Evolutionary conservation across 1,284 basidiomycete genomes (phyloP).

Genomic region (Fomitopsis betulina): DNA sequence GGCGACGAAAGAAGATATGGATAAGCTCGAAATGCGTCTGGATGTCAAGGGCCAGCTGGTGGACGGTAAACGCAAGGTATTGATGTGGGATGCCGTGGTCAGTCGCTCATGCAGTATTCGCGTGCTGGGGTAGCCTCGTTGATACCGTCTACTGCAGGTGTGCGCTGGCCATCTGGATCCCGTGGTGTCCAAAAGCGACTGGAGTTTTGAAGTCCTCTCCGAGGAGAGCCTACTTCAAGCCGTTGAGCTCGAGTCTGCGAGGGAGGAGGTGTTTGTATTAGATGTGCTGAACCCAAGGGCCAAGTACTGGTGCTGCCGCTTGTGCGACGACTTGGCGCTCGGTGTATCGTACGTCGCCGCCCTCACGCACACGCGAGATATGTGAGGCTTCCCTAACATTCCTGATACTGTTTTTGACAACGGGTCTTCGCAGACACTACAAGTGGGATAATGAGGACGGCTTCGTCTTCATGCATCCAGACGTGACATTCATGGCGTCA

Average conservation of each 20-base stretch:
- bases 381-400: not conserved
- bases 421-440: not conserved
- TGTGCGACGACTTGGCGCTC: not conserved
- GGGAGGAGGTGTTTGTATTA: not conserved
- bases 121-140: not conserved
- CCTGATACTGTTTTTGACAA: not conserved
- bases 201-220: not conserved
- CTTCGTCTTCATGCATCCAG: not conserved
- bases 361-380: not conserved
- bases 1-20: conserved; percentile 4
- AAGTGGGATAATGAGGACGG: not conserved
- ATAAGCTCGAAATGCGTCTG: not conserved
- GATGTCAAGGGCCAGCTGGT: not conserved
- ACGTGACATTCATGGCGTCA: not conserved
- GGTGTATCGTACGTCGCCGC: not conserved
- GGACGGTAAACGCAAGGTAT: not conserved
- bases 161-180: not conserved
- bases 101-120: not conserved
- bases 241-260: not conserved
- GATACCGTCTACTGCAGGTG: not conserved
- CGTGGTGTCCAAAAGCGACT: not conserved
- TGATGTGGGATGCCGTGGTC: not conserved
- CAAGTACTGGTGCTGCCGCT: not conserved
- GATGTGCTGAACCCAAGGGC: not conserved
- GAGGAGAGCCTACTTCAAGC: not conserved